phyloP scores from a whole-genome alignment of 2,329 filamentous ascomycete genomes.

The Trichoderma aggressivum region DNA sequence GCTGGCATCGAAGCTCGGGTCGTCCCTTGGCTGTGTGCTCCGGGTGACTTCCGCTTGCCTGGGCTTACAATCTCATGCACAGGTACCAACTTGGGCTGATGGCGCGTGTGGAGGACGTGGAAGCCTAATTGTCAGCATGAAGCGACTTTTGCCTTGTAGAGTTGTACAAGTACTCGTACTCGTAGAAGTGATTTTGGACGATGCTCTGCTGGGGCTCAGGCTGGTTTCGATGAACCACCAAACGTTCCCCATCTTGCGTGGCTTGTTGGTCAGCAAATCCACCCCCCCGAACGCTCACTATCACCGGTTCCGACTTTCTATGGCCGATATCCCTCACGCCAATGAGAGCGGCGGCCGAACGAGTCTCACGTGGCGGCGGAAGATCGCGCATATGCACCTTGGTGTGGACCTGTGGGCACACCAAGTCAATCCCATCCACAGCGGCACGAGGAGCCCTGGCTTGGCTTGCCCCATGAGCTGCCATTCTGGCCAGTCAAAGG shows the following conservation, averaged over 20 bases:
- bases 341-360: slow-evolving; percentile 17
- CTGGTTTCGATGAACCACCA: slow-evolving; percentile 13
- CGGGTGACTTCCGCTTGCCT: not conserved
- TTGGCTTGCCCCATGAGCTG: slow-evolving; percentile 7
- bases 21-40: not conserved
- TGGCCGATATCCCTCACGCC: slow-evolving; percentile 16
- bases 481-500: slow-evolving; percentile 24
- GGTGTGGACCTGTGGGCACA: slow-evolving; percentile 10
- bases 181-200: slow-evolving; percentile 1
- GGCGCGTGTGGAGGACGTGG: not conserved
- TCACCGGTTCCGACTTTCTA: slow-evolving; percentile 18
- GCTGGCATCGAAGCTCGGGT: not conserved
- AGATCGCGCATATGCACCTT: slow-evolving; percentile 32
- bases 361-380: slow-evolving; percentile 34
- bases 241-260: slow-evolving; percentile 4
- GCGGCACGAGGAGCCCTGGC: slow-evolving; percentile 33
- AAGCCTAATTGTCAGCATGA: not conserved
- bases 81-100: not conserved
- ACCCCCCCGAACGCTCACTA: not conserved
- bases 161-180: not conserved
- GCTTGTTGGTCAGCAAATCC: slow-evolving; percentile 11
- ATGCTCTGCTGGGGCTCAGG: not conserved
- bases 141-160: not conserved
- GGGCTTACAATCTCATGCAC: not conserved
- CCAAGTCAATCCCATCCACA: slow-evolving; percentile 19